These are phyloP conservation scores for Annona squamosa DNA, from an alignment of 164 flowering plant species.

Conservation along the genomic window DNA sequence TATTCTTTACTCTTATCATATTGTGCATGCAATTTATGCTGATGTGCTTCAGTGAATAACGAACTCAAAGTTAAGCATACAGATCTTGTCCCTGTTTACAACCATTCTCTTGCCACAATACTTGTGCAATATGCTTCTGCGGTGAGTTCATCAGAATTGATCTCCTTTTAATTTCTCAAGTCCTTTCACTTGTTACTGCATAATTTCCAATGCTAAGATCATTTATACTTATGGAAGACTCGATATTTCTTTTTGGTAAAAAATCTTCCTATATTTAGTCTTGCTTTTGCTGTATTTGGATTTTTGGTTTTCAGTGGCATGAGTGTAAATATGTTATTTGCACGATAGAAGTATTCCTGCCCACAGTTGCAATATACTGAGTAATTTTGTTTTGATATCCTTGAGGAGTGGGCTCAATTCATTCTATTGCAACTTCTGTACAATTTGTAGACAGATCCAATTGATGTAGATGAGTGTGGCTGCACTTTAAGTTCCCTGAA, in stretches of 20 bases:
- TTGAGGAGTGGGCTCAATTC: not conserved
- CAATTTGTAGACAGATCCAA: not conserved
- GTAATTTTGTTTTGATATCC: not conserved
- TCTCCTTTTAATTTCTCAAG: not conserved
- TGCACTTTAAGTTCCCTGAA: not conserved
- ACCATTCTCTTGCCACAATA: slow-evolving; percentile 77
- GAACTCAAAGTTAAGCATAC: slow-evolving; percentile 36
- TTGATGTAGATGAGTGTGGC: not conserved
- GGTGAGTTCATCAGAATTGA: slow-evolving; percentile 32
- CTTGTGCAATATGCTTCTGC: slow-evolving; percentile 93
- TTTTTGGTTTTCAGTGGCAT: not conserved
- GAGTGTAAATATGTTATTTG: not conserved
- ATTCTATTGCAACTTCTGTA: not conserved
- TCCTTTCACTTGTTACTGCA: too few relatives aligned
- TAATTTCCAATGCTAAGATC: not conserved
- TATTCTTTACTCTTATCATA: not conserved
- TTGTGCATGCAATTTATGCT: not conserved
- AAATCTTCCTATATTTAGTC: not conserved
- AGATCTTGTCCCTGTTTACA: slow-evolving; percentile 33
- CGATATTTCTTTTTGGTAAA: not conserved
- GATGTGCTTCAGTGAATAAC: slow-evolving; percentile 19
- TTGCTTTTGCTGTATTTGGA: not conserved
- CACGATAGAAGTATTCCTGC: not conserved
- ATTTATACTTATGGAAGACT: not conserved
- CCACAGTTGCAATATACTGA: not conserved